Evolutionary conservation across 371 early-diverging fungal species (phyloP).

Genomic region (Syncephalastrum sp.): DNA sequence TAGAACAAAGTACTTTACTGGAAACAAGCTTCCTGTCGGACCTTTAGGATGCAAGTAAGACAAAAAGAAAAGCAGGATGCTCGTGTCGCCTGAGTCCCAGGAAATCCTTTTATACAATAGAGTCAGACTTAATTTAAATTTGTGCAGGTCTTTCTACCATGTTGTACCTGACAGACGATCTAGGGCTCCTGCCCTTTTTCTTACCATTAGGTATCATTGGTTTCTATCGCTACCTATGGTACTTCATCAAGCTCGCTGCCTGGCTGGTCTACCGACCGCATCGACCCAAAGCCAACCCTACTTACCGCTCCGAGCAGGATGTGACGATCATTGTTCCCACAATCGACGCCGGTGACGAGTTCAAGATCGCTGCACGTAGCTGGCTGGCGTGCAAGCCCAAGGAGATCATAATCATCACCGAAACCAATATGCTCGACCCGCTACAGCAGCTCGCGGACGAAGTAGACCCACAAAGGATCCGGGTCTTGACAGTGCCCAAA

Average conservation of each 20-base stretch:
- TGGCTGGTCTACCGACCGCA: conserved; percentile 50
- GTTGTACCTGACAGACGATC: conserved; percentile 67
- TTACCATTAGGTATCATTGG: conserved; percentile 72
- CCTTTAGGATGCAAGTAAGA: no score
- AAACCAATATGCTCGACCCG: conserved; percentile 50
- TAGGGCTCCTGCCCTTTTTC: conserved; percentile 59
- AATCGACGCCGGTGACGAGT: conserved; percentile 73
- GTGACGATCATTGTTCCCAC: conserved; percentile 74
- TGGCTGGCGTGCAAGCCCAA: conserved; percentile 66
- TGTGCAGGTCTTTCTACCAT: conserved; percentile 21
- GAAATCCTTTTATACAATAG: no score
- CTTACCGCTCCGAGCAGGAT: conserved; percentile 53
- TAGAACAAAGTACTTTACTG: no score
- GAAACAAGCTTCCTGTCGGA: no score
- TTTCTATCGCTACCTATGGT: conserved; percentile 71
- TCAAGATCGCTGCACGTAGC: conserved; percentile 67
- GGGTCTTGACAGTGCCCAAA: conserved; percentile 53
- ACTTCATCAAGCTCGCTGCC: conserved; percentile 54
- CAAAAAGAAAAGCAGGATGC: no score
- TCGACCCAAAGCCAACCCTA: conserved; percentile 48
- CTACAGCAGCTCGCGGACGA: conserved; percentile 53
- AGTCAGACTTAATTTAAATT: no score
- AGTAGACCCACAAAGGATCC: conserved; percentile 45
- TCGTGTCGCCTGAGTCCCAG: no score
- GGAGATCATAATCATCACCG: conserved; percentile 62